Base-by-base conservation (phyloP, 148 eudicot species). In the Vaccinium corymbosum region DNA sequence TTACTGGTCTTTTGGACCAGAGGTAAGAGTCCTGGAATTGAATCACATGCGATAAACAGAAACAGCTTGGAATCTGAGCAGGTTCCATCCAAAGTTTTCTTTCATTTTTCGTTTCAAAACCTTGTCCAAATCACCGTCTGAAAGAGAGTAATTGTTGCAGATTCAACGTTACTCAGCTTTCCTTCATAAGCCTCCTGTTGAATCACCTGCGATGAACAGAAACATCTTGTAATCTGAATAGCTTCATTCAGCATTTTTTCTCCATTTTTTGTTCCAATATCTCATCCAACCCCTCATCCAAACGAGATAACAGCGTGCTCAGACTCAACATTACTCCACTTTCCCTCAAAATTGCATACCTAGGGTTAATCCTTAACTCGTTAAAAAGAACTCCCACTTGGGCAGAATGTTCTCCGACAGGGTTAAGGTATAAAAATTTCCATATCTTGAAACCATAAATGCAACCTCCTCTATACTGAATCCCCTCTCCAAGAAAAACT, bases 351-450 rank as follows among this genome's bases (percentile, higher is more conserved):
- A 89, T 86, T 79, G 90, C 93, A 86, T 84, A 88, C 87, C 96
- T 88, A 49, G 98, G 95, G 84, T 90, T 94, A 61, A 94, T 92
- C 88, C 98, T 93, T 38, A 38, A 38, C 42, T 38, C 42, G 5
- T 38, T 38, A 38, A 38, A 38, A 38, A 38, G 42, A 38, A 38
- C 42, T 38, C 42, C 42, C 42, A 38, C 42, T 38, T 38, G 42
- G 42, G 42, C 42, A 38, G 3, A 38, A 38, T 38, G 42, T 38
- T 38, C 42, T 88, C 89, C 32, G 87, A 84, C 91, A 94, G 87
- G 83, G 94, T 94, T 74, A 93, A 94, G 50, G 94, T 92, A 87
- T 94, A 92, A 73, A 94, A 78, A 51, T 93, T 86, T 59, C 91
- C 93, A 73, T 88, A 93, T 86, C 93, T 91, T 25, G 94, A 93